Evolutionary conservation across 306 rosid species (phyloP), one percentile per base, ranked within the genome.

Genomic region (Rosa chinensis): DNA sequence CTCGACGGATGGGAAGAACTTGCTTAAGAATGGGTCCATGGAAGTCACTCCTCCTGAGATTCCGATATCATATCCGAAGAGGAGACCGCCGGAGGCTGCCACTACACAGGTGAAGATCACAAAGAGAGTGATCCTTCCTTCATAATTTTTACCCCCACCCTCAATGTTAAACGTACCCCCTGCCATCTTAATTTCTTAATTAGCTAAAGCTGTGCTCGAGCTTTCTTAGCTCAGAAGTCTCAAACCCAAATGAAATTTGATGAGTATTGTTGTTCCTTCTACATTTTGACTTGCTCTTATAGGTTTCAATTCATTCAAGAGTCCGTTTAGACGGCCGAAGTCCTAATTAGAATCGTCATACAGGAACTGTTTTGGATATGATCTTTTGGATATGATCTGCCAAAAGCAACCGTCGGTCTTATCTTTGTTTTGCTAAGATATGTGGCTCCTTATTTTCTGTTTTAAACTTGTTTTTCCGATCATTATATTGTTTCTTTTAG

Each of bases 1-100:
- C 50, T 74, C 49, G 13, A 90, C 86, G 2, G 85, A 70, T 23
- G 89, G 89, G 75, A 86, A 86, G 82, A 86, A 86, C 47, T 86
- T 73, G 70, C 42, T 18, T 66, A 83, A 76, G 49, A 86, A 86
- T 2, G 82, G 71, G 5, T 78, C 70, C 89, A 86, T 86, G n/a
- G 87, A 78, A 23, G 87, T 86, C 72, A 81, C 87, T 9, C 87
- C 89, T 47, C 89, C 89, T 23, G 87, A 83, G 64, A 86, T 76
- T 53, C 87, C 84, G 6, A 83, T 61, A 63, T 86, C 89, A n/a
- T 86, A 86, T 73, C 89, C 85, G 16, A 86, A 86, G 28, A 82
- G 82, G 28, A 82, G 85, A 32, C 85, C 85, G 0, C 85, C 82
- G 55, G 73, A 73, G 55, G 82, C 82, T 0, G 85, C 79, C 13